These are phyloP conservation scores for Globisporangium spiculum DNA, from an alignment of 352 stramenopile genomes.

Conservation along the genomic window DNA sequence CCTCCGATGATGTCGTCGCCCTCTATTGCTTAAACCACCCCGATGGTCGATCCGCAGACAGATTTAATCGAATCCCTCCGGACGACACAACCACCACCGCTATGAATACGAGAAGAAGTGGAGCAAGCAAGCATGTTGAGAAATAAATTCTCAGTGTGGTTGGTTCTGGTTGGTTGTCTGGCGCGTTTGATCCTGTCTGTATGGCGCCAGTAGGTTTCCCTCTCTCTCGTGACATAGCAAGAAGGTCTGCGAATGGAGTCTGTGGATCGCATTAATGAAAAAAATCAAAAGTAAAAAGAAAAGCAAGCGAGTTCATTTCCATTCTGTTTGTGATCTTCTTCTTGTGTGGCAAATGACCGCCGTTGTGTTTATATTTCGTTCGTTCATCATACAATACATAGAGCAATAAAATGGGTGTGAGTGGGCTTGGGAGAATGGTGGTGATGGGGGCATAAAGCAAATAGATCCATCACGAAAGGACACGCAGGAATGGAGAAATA, in stretches of 20 bases:
- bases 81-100: not conserved
- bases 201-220: not conserved
- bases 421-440: not conserved
- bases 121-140: not conserved
- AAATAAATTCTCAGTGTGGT: not conserved
- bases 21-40: conserved; percentile 10
- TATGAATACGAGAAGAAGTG: not conserved
- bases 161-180: not conserved
- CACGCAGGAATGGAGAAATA: conserved; percentile 1
- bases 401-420: not conserved
- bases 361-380: conserved; percentile 12
- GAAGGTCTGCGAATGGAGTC: not conserved
- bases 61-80: not conserved
- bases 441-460: conserved; percentile 2
- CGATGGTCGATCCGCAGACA: not conserved
- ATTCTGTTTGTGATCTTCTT: conserved; percentile 6
- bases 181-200: not conserved
- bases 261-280: conserved; percentile 15
- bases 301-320: conserved; percentile 2
- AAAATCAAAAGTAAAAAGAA: conserved; percentile 14
- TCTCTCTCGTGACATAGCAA: not conserved
- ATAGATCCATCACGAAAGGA: not conserved
- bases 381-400: conserved; percentile 18
- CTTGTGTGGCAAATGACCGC: conserved; percentile 8
- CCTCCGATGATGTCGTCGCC: not conserved